Evolutionary conservation across 1,284 basidiomycete species (phyloP), one percentile per base, ranked within the genome.

Genomic region (Peniophora sp.): DNA sequence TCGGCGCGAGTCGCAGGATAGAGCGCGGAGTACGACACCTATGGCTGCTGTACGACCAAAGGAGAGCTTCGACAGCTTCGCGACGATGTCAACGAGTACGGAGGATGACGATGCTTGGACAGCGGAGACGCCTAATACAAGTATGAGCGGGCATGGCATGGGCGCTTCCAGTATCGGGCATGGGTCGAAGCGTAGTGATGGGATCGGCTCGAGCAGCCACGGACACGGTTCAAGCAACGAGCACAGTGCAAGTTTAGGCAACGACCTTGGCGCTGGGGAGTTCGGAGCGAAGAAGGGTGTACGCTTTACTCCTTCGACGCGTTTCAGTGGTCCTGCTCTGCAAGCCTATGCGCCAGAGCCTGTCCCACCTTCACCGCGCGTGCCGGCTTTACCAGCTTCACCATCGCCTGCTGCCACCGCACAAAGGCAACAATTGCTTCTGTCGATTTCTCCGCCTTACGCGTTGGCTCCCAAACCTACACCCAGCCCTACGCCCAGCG

Each of bases 1-100:
- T 5, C 27, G 12, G 27, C 27, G 12, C 12, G 6, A 32, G 27
- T 32, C 27, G 12, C 6, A 6, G 27, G 27, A 32, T 32, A 32
- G 27, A 32, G 27, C 27, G 5, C 27, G 27, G 27, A 32, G 27
- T 32, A 32, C 27, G 27, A 32, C 27, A 32, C 79, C 78, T 19
- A 79, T 79, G 52, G 76, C 77, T 2, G 74, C 69, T n/a, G 72
- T 72, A 6, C 76, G 63, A 14, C 56, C 58, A 32, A 55, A 8
- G 58, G 56, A 8, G 56, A 17, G n/a, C 19, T 41, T 41, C 38
- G 38, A 41, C 16, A 41, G n/a, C 16, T n/a, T 17, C 38, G n/a
- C 19, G 16, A 20, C 16, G n/a, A n/a, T 6, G n/a, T 8, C 38
- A 16, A n/a, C n/a, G n/a, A 41, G 38, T n/a, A 41, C 38, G 38